Base-by-base conservation (phyloP, 805 yeast genomes). In the Debaryomyces tyrocola region DNA sequence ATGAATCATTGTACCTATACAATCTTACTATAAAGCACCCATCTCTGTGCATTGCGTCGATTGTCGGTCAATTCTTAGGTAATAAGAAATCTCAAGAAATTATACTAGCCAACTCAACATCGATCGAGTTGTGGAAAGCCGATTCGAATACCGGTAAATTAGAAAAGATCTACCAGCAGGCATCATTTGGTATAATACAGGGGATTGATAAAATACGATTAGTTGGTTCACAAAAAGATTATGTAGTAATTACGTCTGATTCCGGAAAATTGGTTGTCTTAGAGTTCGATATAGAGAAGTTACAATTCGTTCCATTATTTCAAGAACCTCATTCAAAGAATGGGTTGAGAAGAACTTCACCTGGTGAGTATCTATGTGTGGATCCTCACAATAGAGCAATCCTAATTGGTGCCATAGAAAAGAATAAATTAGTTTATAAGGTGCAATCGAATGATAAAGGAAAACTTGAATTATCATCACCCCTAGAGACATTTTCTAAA, bases 311-410 rank as follows among this genome's bases (percentile, higher is more conserved):
- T 27, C 72, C 85, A 7, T 44, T 77, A 0, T 59, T 71, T 29
- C 84, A 82, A 53, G 90, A 85, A 52, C 85, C 96, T 0, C 82
- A 78, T 53, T 78, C 83, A 38, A 87, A 90, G 59, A 75, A 86
- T 17, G 96, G 96, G 0, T 66, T 90, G 15, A 72, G 96, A 45
- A 70, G 96, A 52, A 63, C 84, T 0, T 71, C 87, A 0, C 96
- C 96, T 0, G 96, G 95, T 1, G 80, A 82, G 37, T 83, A 82
- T 49, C 57, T 90, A 10, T 78, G 83, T 0, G 79, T 81, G 0
- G 97, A 91, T 60, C 84, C 89, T 0, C 75, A 77, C 41, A 83
- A 84, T 14, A 69, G 97, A 44, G 89, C 95, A 3, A 53, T 83
- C 2, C 70, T 89, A 74, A 53, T 87, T 0, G 76, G 85, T 0